A percentile compares a stretch with the other conserved stretches of the same genome.
Conservation (phyloP, 257 asterid species). For the Knoxia roxburghii region DNA sequence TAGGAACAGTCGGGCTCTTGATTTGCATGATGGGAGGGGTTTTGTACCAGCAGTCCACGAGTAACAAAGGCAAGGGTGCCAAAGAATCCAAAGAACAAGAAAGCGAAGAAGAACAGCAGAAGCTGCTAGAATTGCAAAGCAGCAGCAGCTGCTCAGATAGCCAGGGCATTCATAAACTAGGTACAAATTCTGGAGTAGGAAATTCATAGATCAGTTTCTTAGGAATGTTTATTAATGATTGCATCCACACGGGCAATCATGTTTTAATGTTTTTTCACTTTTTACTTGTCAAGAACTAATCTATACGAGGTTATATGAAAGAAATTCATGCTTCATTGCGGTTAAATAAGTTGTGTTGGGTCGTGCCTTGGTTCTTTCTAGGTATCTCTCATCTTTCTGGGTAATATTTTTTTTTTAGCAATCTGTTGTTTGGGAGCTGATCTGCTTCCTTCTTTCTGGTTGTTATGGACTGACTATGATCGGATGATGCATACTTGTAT, state of each 20-base stretch:
- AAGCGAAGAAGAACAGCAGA: constrained; percentile 61
- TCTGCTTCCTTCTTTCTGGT: background rate
- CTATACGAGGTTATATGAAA: background rate
- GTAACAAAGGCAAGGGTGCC: constrained; percentile 42
- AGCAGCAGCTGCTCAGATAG: constrained; percentile 31
- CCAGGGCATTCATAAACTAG: constrained; percentile 33
- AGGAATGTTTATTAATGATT: background rate
- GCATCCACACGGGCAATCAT: constrained; percentile 4
- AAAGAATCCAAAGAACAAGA: constrained; percentile 37
- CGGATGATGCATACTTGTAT: too few species aligned
- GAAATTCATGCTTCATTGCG: background rate
- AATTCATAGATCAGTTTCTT: constrained; percentile 34
- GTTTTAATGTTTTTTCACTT: background rate
- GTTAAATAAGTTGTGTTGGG: background rate
- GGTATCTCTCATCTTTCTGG: background rate
- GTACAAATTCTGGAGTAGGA: constrained; percentile 32
- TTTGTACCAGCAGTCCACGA: constrained; percentile 79
- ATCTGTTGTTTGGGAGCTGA: background rate
- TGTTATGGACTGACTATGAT: background rate
- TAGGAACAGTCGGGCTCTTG: constrained; percentile 85
- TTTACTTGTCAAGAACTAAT: background rate
- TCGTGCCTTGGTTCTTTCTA: background rate
- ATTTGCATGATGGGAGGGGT: constrained; percentile 90
- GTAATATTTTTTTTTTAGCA: background rate
- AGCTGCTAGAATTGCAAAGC: constrained; percentile 70